Percentiles rank a stretch among this genome's conserved stretches.
Evolutionary conservation across 331 rosid species (phyloP).

Genomic region (Pyracantha coccinea): DNA sequence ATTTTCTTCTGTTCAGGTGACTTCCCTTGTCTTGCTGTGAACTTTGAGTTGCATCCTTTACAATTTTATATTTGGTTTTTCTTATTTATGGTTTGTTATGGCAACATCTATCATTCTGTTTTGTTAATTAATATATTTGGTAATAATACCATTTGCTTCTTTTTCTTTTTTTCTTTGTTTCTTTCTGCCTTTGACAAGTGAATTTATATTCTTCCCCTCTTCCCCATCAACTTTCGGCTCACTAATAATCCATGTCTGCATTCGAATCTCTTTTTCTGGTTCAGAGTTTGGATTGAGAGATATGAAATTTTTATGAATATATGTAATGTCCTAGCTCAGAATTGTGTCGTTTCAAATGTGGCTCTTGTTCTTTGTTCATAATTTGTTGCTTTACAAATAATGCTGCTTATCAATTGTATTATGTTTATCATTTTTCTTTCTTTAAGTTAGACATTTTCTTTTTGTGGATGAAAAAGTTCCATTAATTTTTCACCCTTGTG

Average conservation of each 20-base stretch:
- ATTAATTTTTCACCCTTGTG: not conserved
- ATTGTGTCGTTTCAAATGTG: slow-evolving; percentile 18
- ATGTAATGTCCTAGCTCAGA: not conserved
- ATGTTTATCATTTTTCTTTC: not conserved
- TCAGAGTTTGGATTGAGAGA: not conserved
- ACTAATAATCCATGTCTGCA: slow-evolving; percentile 5
- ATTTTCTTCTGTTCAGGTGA: slow-evolving; percentile 65
- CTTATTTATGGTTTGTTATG: slow-evolving; percentile 15
- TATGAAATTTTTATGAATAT: not conserved
- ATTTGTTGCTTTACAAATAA: not conserved
- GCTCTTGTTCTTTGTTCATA: slow-evolving; percentile 4
- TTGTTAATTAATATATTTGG: not conserved
- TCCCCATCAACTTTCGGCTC: slow-evolving; percentile 20
- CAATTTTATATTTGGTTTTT: slow-evolving; percentile 8
- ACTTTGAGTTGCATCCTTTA: not conserved
- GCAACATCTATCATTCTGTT: slow-evolving; percentile 9
- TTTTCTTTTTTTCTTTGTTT: slow-evolving; percentile 13
- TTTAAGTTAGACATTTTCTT: not conserved
- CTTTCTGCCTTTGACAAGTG: slow-evolving; percentile 20
- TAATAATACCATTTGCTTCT: slow-evolving; percentile 14
- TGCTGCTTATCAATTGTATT: slow-evolving; percentile 13
- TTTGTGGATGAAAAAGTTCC: not conserved
- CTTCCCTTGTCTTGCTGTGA: slow-evolving; percentile 22
- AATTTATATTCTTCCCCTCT: not conserved
- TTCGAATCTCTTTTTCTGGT: not conserved